Percentiles rank a stretch among this genome's conserved stretches.
These are phyloP conservation scores for Beauveria medogensis DNA, from an alignment of 2,329 filamentous ascomycete species.

Conservation along the genomic window DNA sequence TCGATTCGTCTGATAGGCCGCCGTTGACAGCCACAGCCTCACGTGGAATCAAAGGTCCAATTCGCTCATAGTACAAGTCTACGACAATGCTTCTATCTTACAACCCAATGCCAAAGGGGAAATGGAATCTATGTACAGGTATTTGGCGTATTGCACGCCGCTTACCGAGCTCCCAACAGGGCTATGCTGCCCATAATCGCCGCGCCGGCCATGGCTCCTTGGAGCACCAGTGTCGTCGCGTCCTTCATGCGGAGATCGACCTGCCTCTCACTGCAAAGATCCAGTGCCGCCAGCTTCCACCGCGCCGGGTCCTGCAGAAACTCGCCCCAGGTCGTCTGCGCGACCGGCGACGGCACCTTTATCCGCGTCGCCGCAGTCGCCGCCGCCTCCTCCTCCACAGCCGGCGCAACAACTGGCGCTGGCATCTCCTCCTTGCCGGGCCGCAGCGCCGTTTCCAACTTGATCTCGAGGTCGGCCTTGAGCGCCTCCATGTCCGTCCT, in stretches of 20 bases:
- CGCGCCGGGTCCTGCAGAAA: slow-evolving; percentile 31
- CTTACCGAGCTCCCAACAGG: slow-evolving; percentile 34
- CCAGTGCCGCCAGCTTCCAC: slow-evolving; percentile 43
- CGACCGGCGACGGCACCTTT: not conserved
- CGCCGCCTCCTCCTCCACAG: slow-evolving; percentile 8
- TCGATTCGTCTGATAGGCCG: not conserved
- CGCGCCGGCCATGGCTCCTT: slow-evolving; percentile 61
- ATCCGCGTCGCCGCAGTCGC: no score
- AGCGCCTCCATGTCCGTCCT: slow-evolving; percentile 31
- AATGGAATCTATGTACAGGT: slow-evolving; percentile 1
- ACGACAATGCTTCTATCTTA: slow-evolving; percentile 5
- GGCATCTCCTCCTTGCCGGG: slow-evolving; percentile 15
- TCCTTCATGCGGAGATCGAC: slow-evolving; percentile 61
- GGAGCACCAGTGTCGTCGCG: slow-evolving; percentile 58
- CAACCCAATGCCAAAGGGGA: not conserved
- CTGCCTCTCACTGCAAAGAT: slow-evolving; percentile 58
- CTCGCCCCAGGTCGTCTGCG: slow-evolving; percentile 32
- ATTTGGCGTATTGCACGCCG: not conserved
- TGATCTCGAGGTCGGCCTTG: slow-evolving; percentile 21
- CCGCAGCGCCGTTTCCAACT: slow-evolving; percentile 12
- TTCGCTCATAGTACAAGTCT: slow-evolving; percentile 3
- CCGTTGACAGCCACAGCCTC: not conserved
- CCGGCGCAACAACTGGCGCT: slow-evolving; percentile 10
- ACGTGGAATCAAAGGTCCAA: not conserved
- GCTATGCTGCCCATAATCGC: slow-evolving; percentile 47